phyloP scores from a whole-genome alignment of 1,284 basidiomycete species.

The Phylloporus gajari region DNA sequence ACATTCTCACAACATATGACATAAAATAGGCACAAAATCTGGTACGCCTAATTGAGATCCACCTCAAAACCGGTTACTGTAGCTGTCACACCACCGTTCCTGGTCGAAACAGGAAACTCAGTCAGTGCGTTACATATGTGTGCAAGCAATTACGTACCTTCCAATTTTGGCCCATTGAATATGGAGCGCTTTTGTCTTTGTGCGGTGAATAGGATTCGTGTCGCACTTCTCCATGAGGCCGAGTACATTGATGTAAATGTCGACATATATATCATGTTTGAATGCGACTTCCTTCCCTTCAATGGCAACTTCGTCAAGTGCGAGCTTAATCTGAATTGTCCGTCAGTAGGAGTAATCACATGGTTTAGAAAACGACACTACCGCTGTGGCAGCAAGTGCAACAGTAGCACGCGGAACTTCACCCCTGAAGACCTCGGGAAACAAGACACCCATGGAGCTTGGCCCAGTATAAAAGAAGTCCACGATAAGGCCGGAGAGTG shows the following conservation, averaged over 20 bases:
- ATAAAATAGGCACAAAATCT: no score
- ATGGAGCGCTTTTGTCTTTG: slow-evolving; percentile 13
- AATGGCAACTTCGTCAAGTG: background rate
- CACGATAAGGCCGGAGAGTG: no score
- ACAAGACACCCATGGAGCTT: no score
- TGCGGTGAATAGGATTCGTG: slow-evolving; percentile 7
- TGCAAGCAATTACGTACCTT: background rate
- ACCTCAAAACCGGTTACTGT: background rate
- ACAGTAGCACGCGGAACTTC: no score
- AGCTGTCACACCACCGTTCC: background rate
- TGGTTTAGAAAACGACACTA: no score
- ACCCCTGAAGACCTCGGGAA: no score
- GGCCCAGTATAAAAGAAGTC: no score
- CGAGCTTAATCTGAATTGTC: background rate
- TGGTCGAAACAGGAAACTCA: background rate
- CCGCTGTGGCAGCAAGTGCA: no score
- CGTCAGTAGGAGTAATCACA: no score
- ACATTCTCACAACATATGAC: no score
- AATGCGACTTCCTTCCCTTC: slow-evolving; percentile 9
- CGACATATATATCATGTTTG: slow-evolving; percentile 16
- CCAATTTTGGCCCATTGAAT: slow-evolving; percentile 2
- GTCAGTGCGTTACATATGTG: no score
- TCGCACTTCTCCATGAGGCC: slow-evolving; percentile 17
- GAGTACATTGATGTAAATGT: slow-evolving; percentile 11
- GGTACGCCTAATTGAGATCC: no score